Conservation (phyloP, 75 land plant genomes). For the Sequoiadendron giganteum region DNA sequence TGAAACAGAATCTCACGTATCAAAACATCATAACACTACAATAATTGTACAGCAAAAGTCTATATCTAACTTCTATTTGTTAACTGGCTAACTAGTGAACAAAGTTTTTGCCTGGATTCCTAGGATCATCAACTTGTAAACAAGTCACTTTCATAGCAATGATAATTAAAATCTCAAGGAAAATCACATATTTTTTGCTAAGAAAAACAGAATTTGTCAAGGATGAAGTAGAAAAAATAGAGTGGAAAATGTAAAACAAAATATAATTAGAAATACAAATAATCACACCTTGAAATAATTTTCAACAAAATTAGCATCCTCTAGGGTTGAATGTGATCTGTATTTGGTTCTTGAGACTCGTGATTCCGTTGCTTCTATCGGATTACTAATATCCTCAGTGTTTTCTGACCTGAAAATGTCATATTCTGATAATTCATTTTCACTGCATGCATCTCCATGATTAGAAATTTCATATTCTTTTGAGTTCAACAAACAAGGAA, state of each 20-base stretch:
- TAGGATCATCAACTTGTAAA: not conserved
- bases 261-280: not conserved
- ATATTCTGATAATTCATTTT: not conserved
- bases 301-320: conserved; percentile 86
- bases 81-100: not conserved
- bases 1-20: no score
- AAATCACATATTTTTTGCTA: not conserved
- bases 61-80: not conserved
- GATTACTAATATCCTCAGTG: not conserved
- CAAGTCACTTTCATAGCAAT: not conserved
- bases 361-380: not conserved
- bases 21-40: not conserved
- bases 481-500: not conserved
- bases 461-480: not conserved
- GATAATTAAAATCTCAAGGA: not conserved
- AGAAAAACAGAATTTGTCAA: not conserved
- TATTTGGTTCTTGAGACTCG: not conserved
- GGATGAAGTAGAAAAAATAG: not conserved
- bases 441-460: conserved; percentile 3
- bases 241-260: not conserved
- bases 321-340: conserved; percentile 57
- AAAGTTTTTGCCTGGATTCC: not conserved
- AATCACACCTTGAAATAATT: conserved; percentile 81
- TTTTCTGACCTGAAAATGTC: not conserved
- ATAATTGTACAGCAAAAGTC: not conserved